Percentiles rank a stretch among this genome's conserved stretches.
These are phyloP conservation scores for Cucumis melo DNA, from an alignment of 306 rosid species.

Conservation along the genomic window DNA sequence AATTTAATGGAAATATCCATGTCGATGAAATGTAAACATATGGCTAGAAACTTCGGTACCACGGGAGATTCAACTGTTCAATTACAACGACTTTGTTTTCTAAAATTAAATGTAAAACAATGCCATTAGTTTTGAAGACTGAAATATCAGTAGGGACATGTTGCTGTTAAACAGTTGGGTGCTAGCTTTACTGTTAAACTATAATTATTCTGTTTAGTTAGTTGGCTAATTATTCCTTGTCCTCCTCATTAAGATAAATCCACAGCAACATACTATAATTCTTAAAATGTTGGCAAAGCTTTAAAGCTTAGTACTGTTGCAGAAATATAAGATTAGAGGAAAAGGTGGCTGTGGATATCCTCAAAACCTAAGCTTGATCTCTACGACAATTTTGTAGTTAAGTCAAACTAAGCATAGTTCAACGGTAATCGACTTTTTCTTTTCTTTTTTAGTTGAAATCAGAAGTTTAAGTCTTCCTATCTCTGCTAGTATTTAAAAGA, in stretches of 20 bases:
- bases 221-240: not conserved
- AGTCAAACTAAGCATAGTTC: too few relatives aligned
- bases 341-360: not conserved
- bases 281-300: not conserved
- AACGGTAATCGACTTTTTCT: too few relatives aligned
- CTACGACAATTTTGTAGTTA: not conserved
- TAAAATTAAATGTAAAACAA: not conserved
- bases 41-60: too few relatives aligned
- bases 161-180: not conserved
- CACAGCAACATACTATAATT: not conserved
- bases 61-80: not conserved
- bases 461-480: too few relatives aligned
- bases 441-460: too few relatives aligned
- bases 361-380: not conserved
- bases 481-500: too few relatives aligned
- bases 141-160: not conserved
- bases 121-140: not conserved
- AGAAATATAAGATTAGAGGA: not conserved
- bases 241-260: not conserved
- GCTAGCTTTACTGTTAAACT: not conserved
- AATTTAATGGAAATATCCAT: too few relatives aligned
- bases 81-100: not conserved
- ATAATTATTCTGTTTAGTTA: not conserved
- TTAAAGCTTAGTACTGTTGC: not conserved
- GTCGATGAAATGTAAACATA: too few relatives aligned